Evolutionary conservation across 1,139 yeast species (phyloP), one percentile per base, ranked within the genome.

Genomic region (Geotrichum candidum): DNA sequence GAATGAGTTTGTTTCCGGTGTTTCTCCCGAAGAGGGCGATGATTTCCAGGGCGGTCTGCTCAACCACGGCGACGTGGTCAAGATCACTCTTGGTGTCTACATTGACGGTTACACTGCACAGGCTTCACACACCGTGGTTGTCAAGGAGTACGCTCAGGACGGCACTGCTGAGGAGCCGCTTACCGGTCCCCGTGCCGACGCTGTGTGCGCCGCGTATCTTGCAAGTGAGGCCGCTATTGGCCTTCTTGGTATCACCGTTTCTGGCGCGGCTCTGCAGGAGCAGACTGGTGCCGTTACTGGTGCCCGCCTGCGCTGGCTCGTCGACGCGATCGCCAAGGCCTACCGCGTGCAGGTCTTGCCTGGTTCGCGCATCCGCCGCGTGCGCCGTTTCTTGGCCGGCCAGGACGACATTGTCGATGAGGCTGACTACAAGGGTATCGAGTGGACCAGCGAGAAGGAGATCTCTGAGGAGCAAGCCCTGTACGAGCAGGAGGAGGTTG

Each of bases 381-480:
- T 92, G 64, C 84, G 97, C 79, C 84, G 98, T 72, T 94, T 92
- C 72, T 83, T 94, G 72, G 96, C 96, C 41, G 99, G 99, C 60
- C 99, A 94, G 79, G 87, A 92, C 64, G 96, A 90, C 70, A 81
- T 90, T 63, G 96, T 92, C 66, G 94, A 92, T 55, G 98, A 94
- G 77, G 84, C 87, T 71, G 97, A 91, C 68, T 88, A 87, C 75
- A 90, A 91, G 76, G 97, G 97, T 71, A 95, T 91, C 59, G 89
- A 83, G 46, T 94, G 99, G 98, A 84, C 86, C 61, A 94, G 88
- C 74, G 81, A 86, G 54, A 89, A 87, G 73, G 96, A 88, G 76
- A 77, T 88, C 65, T 76, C 63, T 6, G 65, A 64, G 56, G 65
- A 65, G 56, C 52, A 61, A 54, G 62, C 65, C 54, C 64, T 57